Evolutionary conservation across 257 asterid genomes (phyloP), one percentile per base, ranked within the genome.

Genomic region (Gentiana macrophylla): DNA sequence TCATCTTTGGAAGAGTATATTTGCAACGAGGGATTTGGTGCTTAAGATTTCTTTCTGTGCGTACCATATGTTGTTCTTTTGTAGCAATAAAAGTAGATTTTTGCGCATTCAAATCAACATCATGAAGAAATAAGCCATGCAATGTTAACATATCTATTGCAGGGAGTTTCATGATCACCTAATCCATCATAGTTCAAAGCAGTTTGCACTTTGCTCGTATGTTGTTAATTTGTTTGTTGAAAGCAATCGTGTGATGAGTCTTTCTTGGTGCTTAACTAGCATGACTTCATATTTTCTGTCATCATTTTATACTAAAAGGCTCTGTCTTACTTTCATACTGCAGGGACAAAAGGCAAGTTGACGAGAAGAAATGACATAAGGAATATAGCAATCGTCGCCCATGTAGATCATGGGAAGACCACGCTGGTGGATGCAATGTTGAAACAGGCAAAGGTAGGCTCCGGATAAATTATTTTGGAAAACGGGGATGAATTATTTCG

Each of bases 371-470:
- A 49, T 60, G 98, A 80, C 63, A 70, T 91, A 67, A 79, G 98
- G 49, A 91, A 87, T 72, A 87, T 91, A 56, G 98, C 98, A 33
- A 87, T 91, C 62, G 97, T 91, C 67, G 98, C 98, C n/a, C 98
- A 91, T 62, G 98, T 91, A 6, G 98, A 91, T 77, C 98, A 91
- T 57, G 98, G 98, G 74, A 91, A 91, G 82, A 91, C 98, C 60
- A 91, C 98, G 41, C 68, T 91, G 70, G 98, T 91, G 61, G 98
- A 91, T 81, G 77, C 95, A 55, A 83, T 91, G 92, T 73, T 91
- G 77, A 84, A 79, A 75, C 96, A 91, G 74, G 76, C 98, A 64
- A 91, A 91, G 92, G 98, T 91, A 66, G 56, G 64, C 35, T 35
- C 51, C 53, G 8, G 46, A 41, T 41, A 10, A 41, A 41, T 41